Evolutionary conservation across 2,329 filamentous ascomycete genomes (phyloP).

Genomic region (Fusarium pseudocircinatum): DNA sequence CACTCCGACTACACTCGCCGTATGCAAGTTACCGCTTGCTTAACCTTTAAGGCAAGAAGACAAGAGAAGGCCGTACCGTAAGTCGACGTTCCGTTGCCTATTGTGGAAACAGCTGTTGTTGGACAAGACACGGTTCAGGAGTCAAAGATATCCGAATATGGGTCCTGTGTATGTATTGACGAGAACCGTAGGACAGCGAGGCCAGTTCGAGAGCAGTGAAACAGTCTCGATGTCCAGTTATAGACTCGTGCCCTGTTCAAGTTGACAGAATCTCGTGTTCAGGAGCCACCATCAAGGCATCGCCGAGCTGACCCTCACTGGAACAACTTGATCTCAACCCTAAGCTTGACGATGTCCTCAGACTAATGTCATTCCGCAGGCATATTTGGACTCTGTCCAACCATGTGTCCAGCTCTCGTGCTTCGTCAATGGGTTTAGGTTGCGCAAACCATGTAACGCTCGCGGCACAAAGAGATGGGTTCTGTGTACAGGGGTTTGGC

Average conservation of each 20-base stretch:
- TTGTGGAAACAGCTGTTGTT: slow-evolving; percentile 8
- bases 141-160: neutral
- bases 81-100: neutral
- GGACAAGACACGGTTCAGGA: slow-evolving; percentile 7
- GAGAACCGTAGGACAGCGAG: slow-evolving; percentile 11
- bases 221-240: slow-evolving; percentile 1
- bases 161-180: slow-evolving; percentile 17
- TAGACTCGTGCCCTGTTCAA: neutral
- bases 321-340: slow-evolving; percentile 12
- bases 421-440: neutral
- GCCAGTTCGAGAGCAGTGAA: slow-evolving; percentile 5
- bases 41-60: neutral
- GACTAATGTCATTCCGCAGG: neutral
- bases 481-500: neutral
- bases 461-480: neutral
- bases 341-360: neutral
- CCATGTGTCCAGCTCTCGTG: neutral
- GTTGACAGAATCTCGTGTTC: slow-evolving; percentile 8
- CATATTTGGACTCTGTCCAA: neutral
- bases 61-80: neutral
- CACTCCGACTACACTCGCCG: neutral
- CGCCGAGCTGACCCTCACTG: neutral
- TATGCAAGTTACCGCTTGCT: slow-evolving; percentile 15
- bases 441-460: slow-evolving; percentile 5
- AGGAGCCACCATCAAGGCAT: neutral